A percentile compares a stretch with the other conserved stretches of the same genome.
phyloP scores from a whole-genome alignment of 169 alveolate genomes.

The Eimeria falciformis region DNA sequence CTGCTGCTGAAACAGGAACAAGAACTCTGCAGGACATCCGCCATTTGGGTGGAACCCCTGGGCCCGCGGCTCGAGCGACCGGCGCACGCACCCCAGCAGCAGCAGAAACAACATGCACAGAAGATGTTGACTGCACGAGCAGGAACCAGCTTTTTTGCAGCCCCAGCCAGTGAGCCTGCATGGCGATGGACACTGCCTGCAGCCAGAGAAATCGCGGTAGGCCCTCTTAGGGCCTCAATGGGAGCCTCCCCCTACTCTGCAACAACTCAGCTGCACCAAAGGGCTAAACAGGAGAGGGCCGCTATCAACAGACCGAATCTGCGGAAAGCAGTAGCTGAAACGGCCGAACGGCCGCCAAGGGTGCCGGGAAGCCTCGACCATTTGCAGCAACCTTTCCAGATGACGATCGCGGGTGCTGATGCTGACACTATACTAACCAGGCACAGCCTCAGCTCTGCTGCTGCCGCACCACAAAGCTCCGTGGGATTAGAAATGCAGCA shows the following conservation, averaged over 20 bases:
- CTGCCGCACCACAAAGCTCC: not conserved
- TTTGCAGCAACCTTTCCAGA: not conserved
- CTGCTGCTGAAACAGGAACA: not conserved
- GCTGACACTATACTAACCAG: not conserved
- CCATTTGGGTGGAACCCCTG: too few species aligned
- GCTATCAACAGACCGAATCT: not conserved
- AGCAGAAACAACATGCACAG: not conserved
- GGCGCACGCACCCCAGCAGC: not conserved
- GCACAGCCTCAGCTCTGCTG: not conserved
- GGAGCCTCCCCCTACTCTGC: not conserved
- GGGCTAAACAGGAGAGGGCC: not conserved
- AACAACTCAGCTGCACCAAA: not conserved
- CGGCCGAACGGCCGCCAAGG: not conserved
- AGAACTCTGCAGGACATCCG: not conserved
- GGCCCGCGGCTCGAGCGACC: too few species aligned
- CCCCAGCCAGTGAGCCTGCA: not conserved
- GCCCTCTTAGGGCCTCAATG: not conserved
- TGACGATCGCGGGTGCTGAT: not conserved
- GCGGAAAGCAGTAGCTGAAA: slow-evolving; percentile 4
- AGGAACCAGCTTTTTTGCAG: not conserved
- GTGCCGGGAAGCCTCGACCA: not conserved
- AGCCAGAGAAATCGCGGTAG: not conserved
- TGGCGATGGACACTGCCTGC: slow-evolving; percentile 11
- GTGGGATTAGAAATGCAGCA: not conserved
- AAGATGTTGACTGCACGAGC: not conserved